Base-by-base conservation (phyloP, 495 filamentous ascomycete species). In the Penicillium coprophilum region DNA sequence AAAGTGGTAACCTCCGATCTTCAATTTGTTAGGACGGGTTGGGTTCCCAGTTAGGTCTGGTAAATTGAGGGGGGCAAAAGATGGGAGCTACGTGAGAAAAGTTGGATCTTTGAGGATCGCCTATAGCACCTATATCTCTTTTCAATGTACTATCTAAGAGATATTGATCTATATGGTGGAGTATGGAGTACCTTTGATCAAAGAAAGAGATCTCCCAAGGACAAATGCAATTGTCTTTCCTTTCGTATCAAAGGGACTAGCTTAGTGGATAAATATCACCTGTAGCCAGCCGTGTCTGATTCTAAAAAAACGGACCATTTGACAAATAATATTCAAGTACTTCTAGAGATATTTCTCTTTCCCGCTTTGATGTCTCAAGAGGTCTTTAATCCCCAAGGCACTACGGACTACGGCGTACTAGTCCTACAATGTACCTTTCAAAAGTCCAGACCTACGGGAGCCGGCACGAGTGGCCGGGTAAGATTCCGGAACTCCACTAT, bases 141-240 rank as follows among this genome's bases (percentile, higher is more conserved):
- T n/a, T n/a, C n/a, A n/a, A n/a, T n/a, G n/a, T n/a, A n/a, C n/a
- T n/a, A n/a, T n/a, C n/a, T n/a, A n/a, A n/a, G n/a, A n/a, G n/a
- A n/a, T n/a, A n/a, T n/a, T 48, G 46, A 23, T 9, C 17, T 47
- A 49, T 36, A 46, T 28, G 43, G 43, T 46, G 43, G 43, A 27
- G 43, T 46, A 46, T 6, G 19, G 31, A 36, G n/a, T n/a, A n/a
- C n/a, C 20, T 19, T 15, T 6, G 28, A 17, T 51, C 24, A 21
- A 52, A 41, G 10, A 15, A 11, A 19, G n/a, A 39, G 15, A 23
- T 39, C 34, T 30, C 19, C 12, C 9, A 23, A 36, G 12, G 6
- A 6, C 51, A 19, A 54, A 54, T 46, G 41, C 41, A 46, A 54
- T 54, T 54, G 52, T 54, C 31, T 23, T 45, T 32, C 24, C 17